These are phyloP conservation scores for Zygosaccharomyces siamensis DNA, from an alignment of 805 yeast genomes.

Conservation along the genomic window DNA sequence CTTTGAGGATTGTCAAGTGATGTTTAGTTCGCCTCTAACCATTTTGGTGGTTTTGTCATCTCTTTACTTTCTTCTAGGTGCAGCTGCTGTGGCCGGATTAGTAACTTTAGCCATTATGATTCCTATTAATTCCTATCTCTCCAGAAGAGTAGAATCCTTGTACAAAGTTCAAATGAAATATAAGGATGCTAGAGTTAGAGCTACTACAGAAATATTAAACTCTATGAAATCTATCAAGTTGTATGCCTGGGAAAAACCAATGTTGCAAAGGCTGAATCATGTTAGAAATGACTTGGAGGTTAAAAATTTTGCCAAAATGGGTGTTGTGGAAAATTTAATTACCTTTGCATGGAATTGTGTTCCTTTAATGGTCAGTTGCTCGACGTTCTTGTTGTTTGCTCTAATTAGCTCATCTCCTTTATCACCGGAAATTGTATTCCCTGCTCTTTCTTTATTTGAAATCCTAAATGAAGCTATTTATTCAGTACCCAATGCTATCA, in stretches of 20 bases:
- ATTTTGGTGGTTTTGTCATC: conserved; percentile 51
- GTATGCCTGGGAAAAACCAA: conserved; percentile 67
- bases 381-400: conserved; percentile 54
- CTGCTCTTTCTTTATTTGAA: conserved; percentile 58
- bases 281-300: conserved; percentile 58
- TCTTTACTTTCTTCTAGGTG: conserved; percentile 51
- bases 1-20: conserved; percentile 47
- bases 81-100: conserved; percentile 55
- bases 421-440: conserved; percentile 65
- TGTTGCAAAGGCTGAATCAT: conserved; percentile 46
- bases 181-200: conserved; percentile 55
- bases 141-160: conserved; percentile 42
- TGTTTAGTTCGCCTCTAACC: conserved; percentile 57
- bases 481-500: conserved; percentile 54
- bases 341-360: conserved; percentile 59
- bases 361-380: conserved; percentile 60
- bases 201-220: conserved; percentile 54
- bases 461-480: conserved; percentile 55
- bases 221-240: conserved; percentile 61
- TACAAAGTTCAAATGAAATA: conserved; percentile 55
- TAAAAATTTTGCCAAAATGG: conserved; percentile 45
- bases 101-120: conserved; percentile 49
- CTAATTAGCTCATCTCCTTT: conserved; percentile 44
- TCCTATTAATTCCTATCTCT: conserved; percentile 50
- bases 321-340: conserved; percentile 43